phyloP scores from a whole-genome alignment of 371 early-diverging fungal genomes.

The Mucor lusitanicus region DNA sequence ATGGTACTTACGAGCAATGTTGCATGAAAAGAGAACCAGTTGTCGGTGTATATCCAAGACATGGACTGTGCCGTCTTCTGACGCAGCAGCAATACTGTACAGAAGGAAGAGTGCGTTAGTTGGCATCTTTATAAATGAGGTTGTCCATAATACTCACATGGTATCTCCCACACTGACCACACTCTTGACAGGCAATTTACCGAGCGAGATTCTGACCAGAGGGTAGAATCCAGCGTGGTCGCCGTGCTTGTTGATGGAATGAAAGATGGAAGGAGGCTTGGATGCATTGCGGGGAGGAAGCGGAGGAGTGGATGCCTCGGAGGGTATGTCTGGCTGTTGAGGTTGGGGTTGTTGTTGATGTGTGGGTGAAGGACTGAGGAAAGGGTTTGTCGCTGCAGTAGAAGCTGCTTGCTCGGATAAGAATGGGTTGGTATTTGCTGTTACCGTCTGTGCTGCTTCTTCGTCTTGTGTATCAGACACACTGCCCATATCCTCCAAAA shows the following conservation, averaged over 20 bases:
- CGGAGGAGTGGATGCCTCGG: background rate
- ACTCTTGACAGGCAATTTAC: constrained; percentile 9
- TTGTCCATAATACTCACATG: constrained; percentile 15
- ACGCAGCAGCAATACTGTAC: constrained; percentile 24
- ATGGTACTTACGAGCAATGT: constrained; percentile 22
- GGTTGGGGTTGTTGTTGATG: background rate
- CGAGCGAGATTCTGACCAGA: background rate
- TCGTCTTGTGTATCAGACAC: constrained; percentile 5
- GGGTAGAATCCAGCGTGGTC: constrained; percentile 16
- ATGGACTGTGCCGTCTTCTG: constrained; percentile 20
- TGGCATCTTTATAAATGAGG: background rate
- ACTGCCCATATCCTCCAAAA: constrained; percentile 37
- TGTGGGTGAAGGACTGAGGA: constrained; percentile 8
- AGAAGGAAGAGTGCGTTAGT: background rate
- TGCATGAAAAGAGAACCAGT: constrained; percentile 14
- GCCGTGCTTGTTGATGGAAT: constrained; percentile 1
- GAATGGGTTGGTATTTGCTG: background rate
- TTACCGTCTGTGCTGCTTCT: background rate
- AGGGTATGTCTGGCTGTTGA: background rate
- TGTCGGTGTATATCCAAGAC: constrained; percentile 22
- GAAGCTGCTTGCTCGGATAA: background rate
- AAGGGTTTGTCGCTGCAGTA: constrained; percentile 3
- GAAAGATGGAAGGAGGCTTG: background rate
- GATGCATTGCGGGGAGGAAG: background rate
- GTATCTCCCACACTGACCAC: constrained; percentile 22